Conservation (phyloP, 2,329 filamentous ascomycete genomes). For the Colletotrichum sp. region DNA sequence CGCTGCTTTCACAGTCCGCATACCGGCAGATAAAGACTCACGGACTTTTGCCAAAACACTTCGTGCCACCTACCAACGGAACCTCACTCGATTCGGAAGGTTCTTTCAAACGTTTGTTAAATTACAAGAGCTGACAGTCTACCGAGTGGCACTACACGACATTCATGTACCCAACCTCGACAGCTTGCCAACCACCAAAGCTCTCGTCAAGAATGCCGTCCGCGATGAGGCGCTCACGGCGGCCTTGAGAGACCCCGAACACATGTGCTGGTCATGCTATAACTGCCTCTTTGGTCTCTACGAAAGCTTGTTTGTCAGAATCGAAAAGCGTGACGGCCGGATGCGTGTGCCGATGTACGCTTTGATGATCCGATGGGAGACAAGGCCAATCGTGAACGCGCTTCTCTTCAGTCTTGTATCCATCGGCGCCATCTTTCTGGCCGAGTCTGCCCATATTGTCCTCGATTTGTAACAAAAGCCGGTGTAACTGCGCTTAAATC, state of each 20-base stretch:
- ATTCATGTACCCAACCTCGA: background rate
- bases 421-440: background rate
- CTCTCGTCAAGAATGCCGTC: background rate
- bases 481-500: too few relatives aligned
- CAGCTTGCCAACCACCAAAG: background rate
- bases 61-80: background rate
- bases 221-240: background rate
- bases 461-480: background rate
- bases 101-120: background rate
- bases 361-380: background rate
- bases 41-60: background rate
- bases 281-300: background rate
- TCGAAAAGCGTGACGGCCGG: background rate
- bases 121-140: background rate
- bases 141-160: background rate
- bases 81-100: background rate
- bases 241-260: background rate
- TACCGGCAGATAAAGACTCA: background rate
- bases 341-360: background rate
- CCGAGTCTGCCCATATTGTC: background rate
- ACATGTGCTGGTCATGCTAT: background rate
- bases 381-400: rapidly evolving
- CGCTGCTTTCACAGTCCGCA: background rate
- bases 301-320: background rate
- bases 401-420: background rate